These are phyloP conservation scores for Suillus lakei DNA, from an alignment of 768 basidiomycete genomes.

Conservation along the genomic window DNA sequence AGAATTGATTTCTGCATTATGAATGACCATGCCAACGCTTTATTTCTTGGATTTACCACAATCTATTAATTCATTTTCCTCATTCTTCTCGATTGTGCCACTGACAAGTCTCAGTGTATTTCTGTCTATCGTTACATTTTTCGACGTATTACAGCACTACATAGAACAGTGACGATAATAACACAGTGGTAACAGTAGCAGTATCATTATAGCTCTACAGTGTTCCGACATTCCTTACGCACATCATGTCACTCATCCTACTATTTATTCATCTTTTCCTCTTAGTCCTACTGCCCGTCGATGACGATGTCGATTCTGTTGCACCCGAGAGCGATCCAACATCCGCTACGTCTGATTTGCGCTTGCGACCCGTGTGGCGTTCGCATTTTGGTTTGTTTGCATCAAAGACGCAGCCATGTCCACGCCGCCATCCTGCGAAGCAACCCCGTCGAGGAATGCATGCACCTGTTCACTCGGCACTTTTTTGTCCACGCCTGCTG, in stretches of 20 bases:
- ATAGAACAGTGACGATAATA: constrained; percentile 7
- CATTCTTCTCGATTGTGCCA: background rate
- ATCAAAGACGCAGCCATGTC: background rate
- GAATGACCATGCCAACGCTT: background rate
- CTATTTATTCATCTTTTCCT: constrained; percentile 32
- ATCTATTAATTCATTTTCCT: background rate
- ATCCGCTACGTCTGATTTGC: constrained; percentile 44
- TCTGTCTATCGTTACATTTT: constrained; percentile 7
- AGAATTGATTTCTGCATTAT: background rate
- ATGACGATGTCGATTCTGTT: background rate
- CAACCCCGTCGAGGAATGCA: constrained; percentile 50
- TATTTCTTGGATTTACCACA: background rate
- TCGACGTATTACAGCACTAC: constrained; percentile 12
- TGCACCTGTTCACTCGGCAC: constrained; percentile 41
- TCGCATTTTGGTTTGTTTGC: background rate
- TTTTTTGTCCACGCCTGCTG: constrained; percentile 31
- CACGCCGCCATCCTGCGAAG: constrained; percentile 34
- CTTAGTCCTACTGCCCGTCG: constrained; percentile 27
- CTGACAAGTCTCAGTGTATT: background rate
- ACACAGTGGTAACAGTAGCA: background rate
- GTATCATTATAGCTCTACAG: constrained; percentile 2
- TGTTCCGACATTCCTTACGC: background rate
- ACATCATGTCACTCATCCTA: constrained; percentile 1
- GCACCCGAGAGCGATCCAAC: background rate
- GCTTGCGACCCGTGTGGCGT: constrained; percentile 33